Evolutionary conservation across 1,284 basidiomycete species (phyloP).

Genomic region (Bondarzewia mesenterica): DNA sequence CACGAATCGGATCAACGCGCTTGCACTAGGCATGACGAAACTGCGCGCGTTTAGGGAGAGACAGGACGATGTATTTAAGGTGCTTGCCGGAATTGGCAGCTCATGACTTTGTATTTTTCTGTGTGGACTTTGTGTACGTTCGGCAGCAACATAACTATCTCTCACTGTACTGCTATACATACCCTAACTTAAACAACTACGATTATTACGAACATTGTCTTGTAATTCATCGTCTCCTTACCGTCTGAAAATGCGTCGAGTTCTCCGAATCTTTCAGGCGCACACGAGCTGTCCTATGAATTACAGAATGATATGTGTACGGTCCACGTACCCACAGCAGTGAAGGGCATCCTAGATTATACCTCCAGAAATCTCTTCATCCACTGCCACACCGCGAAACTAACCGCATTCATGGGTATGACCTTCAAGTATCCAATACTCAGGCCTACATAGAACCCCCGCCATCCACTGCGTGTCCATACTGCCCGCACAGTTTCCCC

Average conservation of each 20-base stretch:
- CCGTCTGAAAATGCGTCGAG: too few species aligned
- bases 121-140: too few species aligned
- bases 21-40: slow-evolving; percentile 61
- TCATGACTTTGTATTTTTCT: too few species aligned
- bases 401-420: slow-evolving; percentile 92
- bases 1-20: slow-evolving; percentile 64
- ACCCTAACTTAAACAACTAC: too few species aligned
- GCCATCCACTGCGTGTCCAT: slow-evolving; percentile 66
- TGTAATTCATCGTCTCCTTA: too few species aligned
- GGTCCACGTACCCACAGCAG: too few species aligned
- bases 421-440: slow-evolving; percentile 94
- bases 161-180: not conserved
- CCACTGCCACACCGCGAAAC: slow-evolving; percentile 72
- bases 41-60: slow-evolving; percentile 64
- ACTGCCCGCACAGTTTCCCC: slow-evolving; percentile 69
- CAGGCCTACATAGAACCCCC: slow-evolving; percentile 92
- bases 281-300: too few species aligned
- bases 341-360: too few species aligned
- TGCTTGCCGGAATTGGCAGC: slow-evolving; percentile 36
- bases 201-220: too few species aligned
- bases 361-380: slow-evolving; percentile 56
- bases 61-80: slow-evolving; percentile 64
- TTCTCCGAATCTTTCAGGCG: too few species aligned
- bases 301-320: too few species aligned
- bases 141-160: too few species aligned